Percentiles rank a stretch among this genome's conserved stretches.
Conservation (phyloP, 768 basidiomycete species). For the Phanerochaete carnosa region DNA sequence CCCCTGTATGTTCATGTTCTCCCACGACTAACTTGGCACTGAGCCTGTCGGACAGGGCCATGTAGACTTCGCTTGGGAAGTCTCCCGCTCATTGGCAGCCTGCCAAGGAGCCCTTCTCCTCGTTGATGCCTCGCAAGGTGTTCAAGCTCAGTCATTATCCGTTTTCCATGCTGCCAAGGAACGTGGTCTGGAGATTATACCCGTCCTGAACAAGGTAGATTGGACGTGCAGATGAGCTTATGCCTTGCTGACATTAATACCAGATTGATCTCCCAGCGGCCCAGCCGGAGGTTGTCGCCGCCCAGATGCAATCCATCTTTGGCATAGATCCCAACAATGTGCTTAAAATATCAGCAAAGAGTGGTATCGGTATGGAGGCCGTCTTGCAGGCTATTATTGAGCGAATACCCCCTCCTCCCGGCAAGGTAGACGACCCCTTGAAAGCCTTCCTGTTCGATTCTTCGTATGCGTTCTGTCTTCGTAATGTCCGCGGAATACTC, state of each 20-base stretch:
- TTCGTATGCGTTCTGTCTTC: slow-evolving; percentile 48
- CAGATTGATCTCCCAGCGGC: slow-evolving; percentile 93
- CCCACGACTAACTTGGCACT: not conserved
- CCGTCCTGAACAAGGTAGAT: slow-evolving; percentile 86
- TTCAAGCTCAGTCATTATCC: slow-evolving; percentile 96
- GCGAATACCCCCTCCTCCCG: slow-evolving; percentile 78
- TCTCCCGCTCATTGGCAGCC: slow-evolving; percentile 87
- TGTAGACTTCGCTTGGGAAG: slow-evolving; percentile 98
- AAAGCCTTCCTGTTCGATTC: slow-evolving; percentile 94
- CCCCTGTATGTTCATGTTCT: slow-evolving; percentile 53
- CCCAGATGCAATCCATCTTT: slow-evolving; percentile 80
- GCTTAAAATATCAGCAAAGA: slow-evolving; percentile 88
- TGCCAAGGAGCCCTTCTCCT: slow-evolving; percentile 85
- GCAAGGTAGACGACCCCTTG: slow-evolving; percentile 48
- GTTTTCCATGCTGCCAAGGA: slow-evolving; percentile 90
- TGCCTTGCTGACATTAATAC: not conserved
- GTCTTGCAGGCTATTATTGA: slow-evolving; percentile 81
- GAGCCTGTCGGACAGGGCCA: slow-evolving; percentile 57
- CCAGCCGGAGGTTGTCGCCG: slow-evolving; percentile 73
- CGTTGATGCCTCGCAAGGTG: slow-evolving; percentile 96
- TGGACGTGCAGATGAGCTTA: not conserved
- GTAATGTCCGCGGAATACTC: slow-evolving; percentile 1
- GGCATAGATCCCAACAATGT: slow-evolving; percentile 74
- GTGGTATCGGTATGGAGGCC: slow-evolving; percentile 75
- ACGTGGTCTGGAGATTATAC: slow-evolving; percentile 77